These are phyloP conservation scores for Saturnispora dispora DNA, from an alignment of 805 yeast genomes.

Conservation along the genomic window DNA sequence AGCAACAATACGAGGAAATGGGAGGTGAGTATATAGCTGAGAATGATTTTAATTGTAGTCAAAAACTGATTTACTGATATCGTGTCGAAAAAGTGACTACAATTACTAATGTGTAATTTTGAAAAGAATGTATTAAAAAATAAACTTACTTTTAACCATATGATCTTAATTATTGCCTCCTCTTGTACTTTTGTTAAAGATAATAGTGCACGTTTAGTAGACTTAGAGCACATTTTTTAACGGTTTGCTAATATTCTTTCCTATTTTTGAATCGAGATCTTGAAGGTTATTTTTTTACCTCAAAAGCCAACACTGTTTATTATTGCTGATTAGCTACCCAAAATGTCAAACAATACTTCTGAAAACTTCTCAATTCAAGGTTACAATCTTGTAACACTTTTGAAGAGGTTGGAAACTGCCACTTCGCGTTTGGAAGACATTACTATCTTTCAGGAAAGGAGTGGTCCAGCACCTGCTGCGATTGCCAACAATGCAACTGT, in stretches of 20 bases:
- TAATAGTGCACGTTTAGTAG: no score
- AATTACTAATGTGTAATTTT: background rate
- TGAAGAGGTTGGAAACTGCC: conserved; percentile 82
- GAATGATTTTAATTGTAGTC: conserved; percentile 54
- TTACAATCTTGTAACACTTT: conserved; percentile 74
- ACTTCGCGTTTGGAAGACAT: conserved; percentile 88
- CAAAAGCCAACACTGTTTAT: background rate
- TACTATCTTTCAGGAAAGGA: conserved; percentile 65
- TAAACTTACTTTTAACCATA: no score
- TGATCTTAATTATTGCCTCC: no score
- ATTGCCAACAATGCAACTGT: conserved; percentile 6
- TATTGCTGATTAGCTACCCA: background rate
- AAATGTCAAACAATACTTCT: conserved; percentile 1
- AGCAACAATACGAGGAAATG: conserved; percentile 72
- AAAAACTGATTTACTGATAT: conserved; percentile 1
- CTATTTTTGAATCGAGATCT: background rate
- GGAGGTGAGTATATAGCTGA: conserved; percentile 88
- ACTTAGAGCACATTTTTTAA: no score
- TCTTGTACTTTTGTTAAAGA: no score
- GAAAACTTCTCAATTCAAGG: conserved; percentile 55
- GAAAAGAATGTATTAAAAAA: background rate
- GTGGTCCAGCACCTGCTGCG: conserved; percentile 25
- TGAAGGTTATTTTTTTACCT: background rate
- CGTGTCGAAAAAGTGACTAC: background rate
- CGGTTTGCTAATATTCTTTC: background rate